Conservation (phyloP, 148 eudicot species). For the Rhododendron ferrugineum region DNA sequence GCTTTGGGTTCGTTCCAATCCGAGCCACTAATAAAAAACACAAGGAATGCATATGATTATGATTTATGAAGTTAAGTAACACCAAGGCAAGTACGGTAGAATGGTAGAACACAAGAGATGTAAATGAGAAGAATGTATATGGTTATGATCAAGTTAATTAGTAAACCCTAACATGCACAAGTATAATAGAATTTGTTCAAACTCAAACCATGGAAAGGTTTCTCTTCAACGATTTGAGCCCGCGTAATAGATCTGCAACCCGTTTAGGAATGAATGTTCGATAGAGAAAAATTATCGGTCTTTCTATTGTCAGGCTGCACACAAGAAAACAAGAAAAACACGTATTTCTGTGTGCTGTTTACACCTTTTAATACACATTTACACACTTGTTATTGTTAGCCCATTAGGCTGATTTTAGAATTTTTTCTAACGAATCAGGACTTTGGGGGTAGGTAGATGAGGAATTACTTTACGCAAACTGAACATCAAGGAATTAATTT, state of each 20-base stretch:
- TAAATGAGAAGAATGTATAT: neutral
- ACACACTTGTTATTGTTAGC: no score
- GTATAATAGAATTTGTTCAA: no score
- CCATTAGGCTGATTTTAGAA: no score
- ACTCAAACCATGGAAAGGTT: no score
- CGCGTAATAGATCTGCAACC: neutral
- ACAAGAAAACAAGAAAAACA: no score
- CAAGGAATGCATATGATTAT: neutral
- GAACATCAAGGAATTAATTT: neutral
- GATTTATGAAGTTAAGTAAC: neutral
- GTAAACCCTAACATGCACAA: neutral
- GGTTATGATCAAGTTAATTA: neutral
- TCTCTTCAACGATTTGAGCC: neutral
- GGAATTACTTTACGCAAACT: neutral
- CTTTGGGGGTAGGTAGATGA: neutral
- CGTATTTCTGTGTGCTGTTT: no score
- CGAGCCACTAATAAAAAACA: constrained; percentile 32
- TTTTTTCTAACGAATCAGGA: neutral
- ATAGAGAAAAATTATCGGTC: no score
- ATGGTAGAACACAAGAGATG: neutral
- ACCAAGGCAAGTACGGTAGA: neutral
- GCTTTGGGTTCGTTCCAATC: constrained; percentile 53
- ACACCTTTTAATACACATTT: no score
- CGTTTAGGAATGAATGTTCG: neutral
- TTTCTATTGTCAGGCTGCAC: no score